A percentile compares a stretch with the other conserved stretches of the same genome.
Conservation (phyloP, 345 rosid genomes). For the Theobroma cacao region DNA sequence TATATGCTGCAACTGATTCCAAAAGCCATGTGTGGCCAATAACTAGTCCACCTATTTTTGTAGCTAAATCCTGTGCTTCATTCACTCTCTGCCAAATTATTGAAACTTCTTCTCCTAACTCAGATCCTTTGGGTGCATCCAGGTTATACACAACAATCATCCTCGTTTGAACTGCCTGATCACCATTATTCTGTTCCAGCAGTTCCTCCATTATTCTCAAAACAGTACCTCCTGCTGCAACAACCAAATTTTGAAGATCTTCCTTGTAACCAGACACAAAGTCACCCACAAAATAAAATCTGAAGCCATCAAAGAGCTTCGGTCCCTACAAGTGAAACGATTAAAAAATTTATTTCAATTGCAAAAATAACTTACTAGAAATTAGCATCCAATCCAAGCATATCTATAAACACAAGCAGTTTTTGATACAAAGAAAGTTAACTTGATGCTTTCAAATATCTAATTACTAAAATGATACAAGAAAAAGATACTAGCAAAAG, state of each 20-base stretch:
- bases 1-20: slow-evolving; percentile 75
- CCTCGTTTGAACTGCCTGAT: slow-evolving; percentile 10
- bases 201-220: slow-evolving; percentile 44
- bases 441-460: background rate
- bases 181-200: slow-evolving; percentile 15
- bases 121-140: slow-evolving; percentile 57
- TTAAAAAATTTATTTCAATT: background rate
- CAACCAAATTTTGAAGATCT: slow-evolving; percentile 62
- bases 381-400: background rate
- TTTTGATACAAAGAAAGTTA: background rate
- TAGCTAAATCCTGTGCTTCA: slow-evolving; percentile 67
- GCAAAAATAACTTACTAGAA: background rate
- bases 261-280: slow-evolving; percentile 55
- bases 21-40: slow-evolving; percentile 75
- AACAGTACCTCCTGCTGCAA: slow-evolving; percentile 62
- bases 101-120: slow-evolving; percentile 66
- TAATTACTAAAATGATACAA: background rate
- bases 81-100: slow-evolving; percentile 64
- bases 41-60: slow-evolving; percentile 41
- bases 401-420: background rate
- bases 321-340: slow-evolving; percentile 46
- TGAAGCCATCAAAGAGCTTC: slow-evolving; percentile 64
- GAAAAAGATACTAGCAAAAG: background rate
- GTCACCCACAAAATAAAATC: slow-evolving; percentile 59
- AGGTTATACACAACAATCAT: slow-evolving; percentile 60